Conservation (phyloP, 2,329 filamentous ascomycete species). For the Venturia effusa region DNA sequence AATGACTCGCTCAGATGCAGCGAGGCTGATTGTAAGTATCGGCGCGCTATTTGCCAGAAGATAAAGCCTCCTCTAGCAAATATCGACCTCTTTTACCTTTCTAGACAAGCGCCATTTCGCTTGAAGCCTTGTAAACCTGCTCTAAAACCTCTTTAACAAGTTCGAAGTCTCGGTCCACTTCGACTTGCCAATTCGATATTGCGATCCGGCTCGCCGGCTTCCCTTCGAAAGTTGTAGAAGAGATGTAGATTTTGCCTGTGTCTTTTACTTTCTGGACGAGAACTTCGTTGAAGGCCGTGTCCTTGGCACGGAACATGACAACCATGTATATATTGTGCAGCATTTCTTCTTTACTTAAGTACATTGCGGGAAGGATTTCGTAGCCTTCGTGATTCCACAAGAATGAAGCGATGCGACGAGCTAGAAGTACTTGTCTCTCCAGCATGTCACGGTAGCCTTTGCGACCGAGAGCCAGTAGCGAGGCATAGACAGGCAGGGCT, state of each 20-base stretch:
- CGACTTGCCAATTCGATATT: conserved; percentile 72
- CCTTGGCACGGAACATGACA: conserved; percentile 66
- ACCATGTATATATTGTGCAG: conserved; percentile 53
- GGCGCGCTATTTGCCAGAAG: too few species aligned
- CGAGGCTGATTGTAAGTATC: too few species aligned
- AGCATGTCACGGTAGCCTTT: conserved; percentile 60
- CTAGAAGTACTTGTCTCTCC: conserved; percentile 58
- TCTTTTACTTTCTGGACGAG: conserved; percentile 66
- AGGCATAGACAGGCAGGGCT: conserved; percentile 80
- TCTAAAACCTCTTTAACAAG: conserved; percentile 55
- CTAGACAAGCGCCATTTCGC: neutral
- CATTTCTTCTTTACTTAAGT: conserved; percentile 22
- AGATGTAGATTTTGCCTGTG: conserved; percentile 67
- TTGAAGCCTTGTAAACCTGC: conserved; percentile 16
- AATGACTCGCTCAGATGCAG: too few species aligned
- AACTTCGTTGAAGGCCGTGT: conserved; percentile 50
- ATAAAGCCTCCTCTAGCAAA: too few species aligned
- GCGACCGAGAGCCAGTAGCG: conserved; percentile 62
- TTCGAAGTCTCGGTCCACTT: conserved; percentile 54
- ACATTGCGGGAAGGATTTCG: conserved; percentile 48
- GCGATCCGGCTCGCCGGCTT: conserved; percentile 69
- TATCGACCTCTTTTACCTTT: too few species aligned
- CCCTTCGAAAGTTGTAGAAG: conserved; percentile 68
- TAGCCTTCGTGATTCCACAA: conserved; percentile 52
- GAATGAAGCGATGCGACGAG: conserved; percentile 55